phyloP scores from a whole-genome alignment of 495 filamentous ascomycete species.

The Cercophora sp. region DNA sequence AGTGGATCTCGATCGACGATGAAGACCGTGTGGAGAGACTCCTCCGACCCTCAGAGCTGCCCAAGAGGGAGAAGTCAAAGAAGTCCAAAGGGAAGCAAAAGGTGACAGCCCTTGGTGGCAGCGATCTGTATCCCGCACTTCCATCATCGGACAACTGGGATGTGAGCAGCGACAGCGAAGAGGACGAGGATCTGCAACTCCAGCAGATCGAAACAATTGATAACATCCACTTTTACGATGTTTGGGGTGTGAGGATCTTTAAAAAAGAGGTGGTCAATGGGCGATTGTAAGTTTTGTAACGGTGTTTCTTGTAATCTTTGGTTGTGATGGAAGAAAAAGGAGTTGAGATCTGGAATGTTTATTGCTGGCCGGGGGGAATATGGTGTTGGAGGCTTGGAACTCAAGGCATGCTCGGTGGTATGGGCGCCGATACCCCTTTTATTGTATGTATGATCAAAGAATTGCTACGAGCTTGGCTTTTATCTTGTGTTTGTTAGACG shows the following conservation, averaged over 20 bases:
- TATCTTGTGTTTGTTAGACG: no score
- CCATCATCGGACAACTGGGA: conserved; percentile 23
- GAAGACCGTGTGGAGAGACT: conserved; percentile 40
- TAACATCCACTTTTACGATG: conserved; percentile 41
- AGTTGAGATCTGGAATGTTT: no score
- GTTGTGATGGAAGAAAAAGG: no score
- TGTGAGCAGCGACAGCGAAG: conserved; percentile 31
- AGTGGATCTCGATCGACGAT: conserved; percentile 50
- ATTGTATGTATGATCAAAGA: no score
- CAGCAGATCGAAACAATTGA: conserved; percentile 35
- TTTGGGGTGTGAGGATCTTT: conserved; percentile 47
- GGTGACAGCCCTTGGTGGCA: conserved; percentile 22
- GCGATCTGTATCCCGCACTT: conserved; percentile 18
- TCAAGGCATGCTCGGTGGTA: no score
- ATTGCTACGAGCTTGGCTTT: no score
- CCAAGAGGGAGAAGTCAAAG: conserved; percentile 26
- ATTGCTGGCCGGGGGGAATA: no score
- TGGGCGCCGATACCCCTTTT: no score
- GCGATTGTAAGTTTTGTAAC: conserved; percentile 30
- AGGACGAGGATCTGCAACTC: conserved; percentile 16
- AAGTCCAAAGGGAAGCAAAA: conserved; percentile 26
- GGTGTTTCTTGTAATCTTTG: no score
- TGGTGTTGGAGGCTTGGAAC: no score
- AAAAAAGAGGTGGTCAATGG: conserved; percentile 46
- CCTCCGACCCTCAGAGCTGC: conserved; percentile 24